Evolutionary conservation across 148 eudicot species (phyloP).

Genomic region (Fagopyrum homotropicum): DNA sequence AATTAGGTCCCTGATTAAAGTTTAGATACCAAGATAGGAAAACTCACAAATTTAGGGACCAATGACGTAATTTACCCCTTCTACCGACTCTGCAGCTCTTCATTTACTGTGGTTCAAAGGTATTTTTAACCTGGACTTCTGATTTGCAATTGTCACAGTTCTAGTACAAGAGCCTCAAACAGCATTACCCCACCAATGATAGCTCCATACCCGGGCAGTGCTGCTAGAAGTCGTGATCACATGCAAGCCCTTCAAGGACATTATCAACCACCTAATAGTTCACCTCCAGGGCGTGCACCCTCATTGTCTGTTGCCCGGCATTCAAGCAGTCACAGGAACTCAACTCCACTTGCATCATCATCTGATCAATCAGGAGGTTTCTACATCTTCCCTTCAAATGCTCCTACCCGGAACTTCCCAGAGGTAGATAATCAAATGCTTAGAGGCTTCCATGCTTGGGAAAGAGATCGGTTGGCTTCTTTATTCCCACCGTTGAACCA

Average conservation of each 20-base stretch:
- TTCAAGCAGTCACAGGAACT: constrained; percentile 45
- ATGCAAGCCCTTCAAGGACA: constrained; percentile 83
- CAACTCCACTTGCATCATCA: constrained; percentile 46
- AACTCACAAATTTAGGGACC: too few relatives aligned
- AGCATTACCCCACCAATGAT: constrained; percentile 55
- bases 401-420: constrained; percentile 42
- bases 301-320: constrained; percentile 39
- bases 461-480: constrained; percentile 45
- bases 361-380: constrained; percentile 58
- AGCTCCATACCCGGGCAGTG: constrained; percentile 81
- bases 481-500: constrained; percentile 32
- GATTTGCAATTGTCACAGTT: constrained; percentile 27
- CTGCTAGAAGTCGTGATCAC: constrained; percentile 78
- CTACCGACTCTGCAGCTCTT: background rate
- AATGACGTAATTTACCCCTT: too few relatives aligned
- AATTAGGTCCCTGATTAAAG: too few relatives aligned
- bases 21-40: too few relatives aligned
- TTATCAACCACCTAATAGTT: constrained; percentile 57
- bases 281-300: constrained; percentile 44
- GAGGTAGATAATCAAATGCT: constrained; percentile 45
- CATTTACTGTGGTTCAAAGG: background rate
- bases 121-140: background rate
- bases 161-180: constrained; percentile 60
- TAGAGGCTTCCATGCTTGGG: constrained; percentile 49
- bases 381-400: constrained; percentile 50